phyloP scores from a whole-genome alignment of 225 moss, liverwort and hornwort species.

The Climacium dendroides region DNA sequence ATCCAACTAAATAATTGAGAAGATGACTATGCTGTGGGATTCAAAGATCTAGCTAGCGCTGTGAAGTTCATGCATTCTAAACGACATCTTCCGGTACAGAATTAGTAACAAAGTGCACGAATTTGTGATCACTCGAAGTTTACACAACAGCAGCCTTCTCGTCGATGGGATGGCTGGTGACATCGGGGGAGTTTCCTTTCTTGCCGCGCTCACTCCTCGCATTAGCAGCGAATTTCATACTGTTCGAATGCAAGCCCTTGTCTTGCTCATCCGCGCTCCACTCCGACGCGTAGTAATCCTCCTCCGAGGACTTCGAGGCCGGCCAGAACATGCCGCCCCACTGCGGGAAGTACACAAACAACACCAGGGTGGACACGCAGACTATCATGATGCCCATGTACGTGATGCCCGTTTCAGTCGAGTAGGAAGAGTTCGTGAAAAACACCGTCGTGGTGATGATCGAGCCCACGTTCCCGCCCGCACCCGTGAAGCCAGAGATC shows the following conservation, averaged over 20 bases:
- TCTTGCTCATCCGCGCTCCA: slow-evolving; percentile 59
- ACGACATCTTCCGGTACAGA: background rate
- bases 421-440: slow-evolving; percentile 19
- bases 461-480: slow-evolving; percentile 64
- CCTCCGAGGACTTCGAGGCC: slow-evolving; percentile 16
- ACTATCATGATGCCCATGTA: slow-evolving; percentile 90
- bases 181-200: background rate
- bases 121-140: background rate
- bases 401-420: slow-evolving; percentile 39
- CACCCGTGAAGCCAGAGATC: slow-evolving; percentile 64
- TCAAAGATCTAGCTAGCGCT: background rate
- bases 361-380: slow-evolving; percentile 8
- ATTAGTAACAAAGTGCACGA: too few relatives aligned
- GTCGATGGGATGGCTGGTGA: background rate
- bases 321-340: slow-evolving; percentile 85
- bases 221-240: slow-evolving; percentile 68
- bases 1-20: background rate
- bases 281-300: slow-evolving; percentile 69
- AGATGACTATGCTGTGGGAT: background rate
- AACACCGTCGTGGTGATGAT: slow-evolving; percentile 3
- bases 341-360: slow-evolving; percentile 52
- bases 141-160: background rate
- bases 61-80: background rate
- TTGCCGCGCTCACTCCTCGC: slow-evolving; percentile 60
- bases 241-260: slow-evolving; percentile 27